Conservation (phyloP, 78 protist species). For the Dictyostelium intermedium region DNA sequence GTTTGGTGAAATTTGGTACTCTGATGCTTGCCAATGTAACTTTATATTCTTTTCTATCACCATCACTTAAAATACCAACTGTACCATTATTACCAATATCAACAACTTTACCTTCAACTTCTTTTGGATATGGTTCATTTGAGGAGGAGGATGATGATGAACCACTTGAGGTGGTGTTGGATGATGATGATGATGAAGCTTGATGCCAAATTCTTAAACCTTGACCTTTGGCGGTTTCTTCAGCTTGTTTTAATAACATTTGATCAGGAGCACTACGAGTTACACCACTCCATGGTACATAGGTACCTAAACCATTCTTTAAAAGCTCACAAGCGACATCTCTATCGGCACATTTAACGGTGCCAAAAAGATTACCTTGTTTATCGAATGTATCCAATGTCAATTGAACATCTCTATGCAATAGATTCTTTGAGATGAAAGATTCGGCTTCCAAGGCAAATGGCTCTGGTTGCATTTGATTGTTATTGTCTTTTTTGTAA, state of each 20-base stretch:
- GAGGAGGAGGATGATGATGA: background rate
- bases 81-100: constrained; percentile 65
- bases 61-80: constrained; percentile 19
- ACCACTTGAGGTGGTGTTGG: background rate
- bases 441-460: constrained; percentile 41
- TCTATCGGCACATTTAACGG: constrained; percentile 42
- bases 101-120: constrained; percentile 66
- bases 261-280: constrained; percentile 63
- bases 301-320: constrained; percentile 65
- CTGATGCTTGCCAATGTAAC: constrained; percentile 38
- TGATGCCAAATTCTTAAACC: constrained; percentile 53
- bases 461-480: constrained; percentile 59
- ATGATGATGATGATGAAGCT: background rate
- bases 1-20: constrained; percentile 12
- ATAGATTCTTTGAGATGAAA: constrained; percentile 17
- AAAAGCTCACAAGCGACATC: constrained; percentile 65
- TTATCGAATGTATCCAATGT: constrained; percentile 78
- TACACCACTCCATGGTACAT: constrained; percentile 74
- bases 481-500: constrained; percentile 15
- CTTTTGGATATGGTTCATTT: constrained; percentile 43
- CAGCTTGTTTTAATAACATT: constrained; percentile 45
- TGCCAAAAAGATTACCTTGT: constrained; percentile 47
- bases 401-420: constrained; percentile 66
- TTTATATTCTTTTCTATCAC: background rate
- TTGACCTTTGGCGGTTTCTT: constrained; percentile 47